Conservation (phyloP, 352 stramenopile species). For the Phytopythium helicoides region DNA sequence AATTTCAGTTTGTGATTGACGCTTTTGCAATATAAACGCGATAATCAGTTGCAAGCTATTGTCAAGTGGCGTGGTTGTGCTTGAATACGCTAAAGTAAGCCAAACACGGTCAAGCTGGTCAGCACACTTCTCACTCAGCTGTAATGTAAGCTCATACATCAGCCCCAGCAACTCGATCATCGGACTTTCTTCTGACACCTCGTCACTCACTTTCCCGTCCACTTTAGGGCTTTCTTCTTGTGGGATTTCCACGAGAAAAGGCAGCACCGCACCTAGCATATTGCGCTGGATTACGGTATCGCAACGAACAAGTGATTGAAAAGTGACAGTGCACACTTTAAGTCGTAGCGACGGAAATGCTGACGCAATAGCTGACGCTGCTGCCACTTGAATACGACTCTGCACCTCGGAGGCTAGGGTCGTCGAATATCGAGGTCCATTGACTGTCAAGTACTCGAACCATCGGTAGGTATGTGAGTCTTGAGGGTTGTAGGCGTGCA, state of each 20-base stretch:
- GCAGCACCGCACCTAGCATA: conserved; percentile 45
- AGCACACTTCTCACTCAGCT: conserved; percentile 35
- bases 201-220: too few species aligned
- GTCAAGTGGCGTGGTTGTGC: conserved; percentile 6
- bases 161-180: too few species aligned
- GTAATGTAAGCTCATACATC: conserved; percentile 37
- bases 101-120: conserved; percentile 67
- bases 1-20: conserved; percentile 24
- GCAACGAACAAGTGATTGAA: conserved; percentile 37
- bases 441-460: not conserved
- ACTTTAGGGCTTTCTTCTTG: too few species aligned
- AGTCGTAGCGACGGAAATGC: conserved; percentile 28
- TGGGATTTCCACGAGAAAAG: conserved; percentile 49
- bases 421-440: conserved; percentile 3
- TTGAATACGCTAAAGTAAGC: conserved; percentile 52
- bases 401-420: conserved; percentile 18
- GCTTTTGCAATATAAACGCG: conserved; percentile 47
- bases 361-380: conserved; percentile 27
- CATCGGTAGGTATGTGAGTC: not conserved
- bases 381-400: conserved; percentile 29
- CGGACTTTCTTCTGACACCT: too few species aligned
- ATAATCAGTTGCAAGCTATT: conserved; percentile 9
- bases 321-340: conserved; percentile 34
- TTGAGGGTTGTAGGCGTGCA: not conserved
- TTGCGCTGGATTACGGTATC: conserved; percentile 42